Evolutionary conservation across 352 stramenopile genomes (phyloP), one percentile per base, ranked within the genome.

Genomic region (Phytophthora melonis): DNA sequence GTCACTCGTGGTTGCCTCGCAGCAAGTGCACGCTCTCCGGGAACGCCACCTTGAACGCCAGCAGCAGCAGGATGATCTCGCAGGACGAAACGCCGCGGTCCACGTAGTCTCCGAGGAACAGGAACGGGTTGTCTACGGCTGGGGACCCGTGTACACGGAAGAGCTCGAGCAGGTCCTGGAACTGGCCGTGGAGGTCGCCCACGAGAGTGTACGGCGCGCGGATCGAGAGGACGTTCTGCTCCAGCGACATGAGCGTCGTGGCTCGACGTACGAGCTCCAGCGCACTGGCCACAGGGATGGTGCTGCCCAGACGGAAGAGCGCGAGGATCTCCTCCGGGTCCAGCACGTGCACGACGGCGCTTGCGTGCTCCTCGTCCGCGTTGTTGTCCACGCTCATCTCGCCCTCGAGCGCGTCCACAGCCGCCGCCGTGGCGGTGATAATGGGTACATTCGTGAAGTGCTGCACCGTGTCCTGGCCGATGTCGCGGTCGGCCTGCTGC

Each of bases 41-140:
- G 69, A 99, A 99, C 80, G 99, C 98, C 61, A 99, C 98, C 75
- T 99, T 99, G 79, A 98, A 99, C 3, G 96, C 93, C 16, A 99
- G 76, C 25, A 99, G 80, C 56, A 99, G 79, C 68, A 98, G 96
- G 64, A 99, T 98, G 53, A 98, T 99, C 80, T 99, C 98, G 66
- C 99, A 96, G 49, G 87, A 98, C 70, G 99, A 97, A 58, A 98
- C 89, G 0, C 97, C 98, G 41, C 98, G 91, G 82, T 99, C 87
- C 39, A 92, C 84, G 60, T 90, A 92, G 61, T 91, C 93, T 49
- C 98, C 98, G 9, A 99, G 80, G 70, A 99, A 99, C 52, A 99
- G 85, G 83, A 99, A 99, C 70, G 99, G 99, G 21, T 98, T 98
- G 58, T 71, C 66, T 9, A 63, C 34, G n/a, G 76, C 75, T 9